A percentile compares a stretch with the other conserved stretches of the same genome.
Conservation (phyloP, 129 eudicot species). For the Rutidosis leptorrhynchoides region DNA sequence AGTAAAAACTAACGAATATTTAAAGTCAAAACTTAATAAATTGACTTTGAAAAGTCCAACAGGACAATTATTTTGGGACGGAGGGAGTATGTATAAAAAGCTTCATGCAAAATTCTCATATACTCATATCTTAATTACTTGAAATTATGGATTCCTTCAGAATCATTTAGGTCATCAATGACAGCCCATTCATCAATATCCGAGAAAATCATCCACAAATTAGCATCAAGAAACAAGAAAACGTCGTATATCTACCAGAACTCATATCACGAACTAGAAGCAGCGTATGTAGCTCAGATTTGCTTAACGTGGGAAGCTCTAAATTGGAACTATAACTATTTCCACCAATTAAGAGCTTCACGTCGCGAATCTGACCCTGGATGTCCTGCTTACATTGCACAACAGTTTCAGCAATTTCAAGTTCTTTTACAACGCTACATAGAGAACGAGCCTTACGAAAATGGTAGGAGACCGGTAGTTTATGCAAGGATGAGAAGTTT, state of each 20-base stretch:
- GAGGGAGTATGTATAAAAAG: no score
- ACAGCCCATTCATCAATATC: constrained; percentile 77
- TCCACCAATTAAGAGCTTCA: constrained; percentile 62
- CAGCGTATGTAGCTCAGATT: constrained; percentile 86
- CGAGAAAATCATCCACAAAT: constrained; percentile 61
- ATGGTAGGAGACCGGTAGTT: constrained; percentile 78
- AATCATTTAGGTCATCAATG: constrained; percentile 70
- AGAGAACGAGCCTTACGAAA: constrained; percentile 87
- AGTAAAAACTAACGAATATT: no score
- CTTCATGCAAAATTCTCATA: no score
- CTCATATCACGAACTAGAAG: constrained; percentile 74
- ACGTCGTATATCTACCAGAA: constrained; percentile 45
- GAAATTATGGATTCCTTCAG: constrained; percentile 32
- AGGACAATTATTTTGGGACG: no score
- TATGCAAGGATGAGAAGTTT: constrained; percentile 80
- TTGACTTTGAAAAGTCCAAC: no score
- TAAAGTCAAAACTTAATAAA: no score
- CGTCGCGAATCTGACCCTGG: constrained; percentile 61
- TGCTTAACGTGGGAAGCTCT: constrained; percentile 96
- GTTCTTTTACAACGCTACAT: constrained; percentile 81
- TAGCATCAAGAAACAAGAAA: constrained; percentile 44
- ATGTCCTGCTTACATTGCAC: constrained; percentile 84
- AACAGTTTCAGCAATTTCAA: constrained; percentile 91
- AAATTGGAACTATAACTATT: constrained; percentile 78
- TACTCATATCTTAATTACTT: constrained; percentile 9